Evolutionary conservation across 805 yeast genomes (phyloP).

Genomic region (Metschnikowia vanudenii): DNA sequence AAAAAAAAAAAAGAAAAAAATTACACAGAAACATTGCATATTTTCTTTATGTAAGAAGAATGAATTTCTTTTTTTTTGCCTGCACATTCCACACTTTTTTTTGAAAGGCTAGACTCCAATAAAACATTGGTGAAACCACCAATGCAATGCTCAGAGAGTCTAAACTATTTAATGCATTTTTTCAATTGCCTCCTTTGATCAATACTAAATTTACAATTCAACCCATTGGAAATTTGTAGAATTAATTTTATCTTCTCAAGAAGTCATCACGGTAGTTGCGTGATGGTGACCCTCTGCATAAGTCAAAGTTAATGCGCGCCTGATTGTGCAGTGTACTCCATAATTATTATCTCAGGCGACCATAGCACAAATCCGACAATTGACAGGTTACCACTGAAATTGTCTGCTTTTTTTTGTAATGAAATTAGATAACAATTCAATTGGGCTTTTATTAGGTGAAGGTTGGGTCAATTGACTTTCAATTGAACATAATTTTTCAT

Average conservation of each 20-base stretch:
- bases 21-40: slow-evolving; percentile 15
- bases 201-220: too few species aligned
- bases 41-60: slow-evolving; percentile 10
- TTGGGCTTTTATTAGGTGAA: not conserved
- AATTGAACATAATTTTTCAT: not conserved
- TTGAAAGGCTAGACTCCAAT: slow-evolving; percentile 2
- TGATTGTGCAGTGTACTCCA: slow-evolving; percentile 15
- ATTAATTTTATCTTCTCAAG: not conserved
- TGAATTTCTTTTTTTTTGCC: slow-evolving; percentile 21
- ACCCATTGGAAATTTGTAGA: not conserved
- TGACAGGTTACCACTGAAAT: not conserved
- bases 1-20: slow-evolving; percentile 11
- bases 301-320: slow-evolving; percentile 17
- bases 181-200: too few species aligned
- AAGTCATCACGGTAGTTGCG: slow-evolving; percentile 14
- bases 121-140: not conserved
- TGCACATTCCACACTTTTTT: slow-evolving; percentile 7
- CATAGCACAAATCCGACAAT: slow-evolving; percentile 1
- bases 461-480: not conserved
- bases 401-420: not conserved
- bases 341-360: slow-evolving; percentile 5
- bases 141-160: not conserved
- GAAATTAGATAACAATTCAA: not conserved
- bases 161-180: not conserved
- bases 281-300: slow-evolving; percentile 13